These are phyloP conservation scores for Talaromyces piceae DNA, from an alignment of 2,329 filamentous ascomycete species.

Conservation along the genomic window DNA sequence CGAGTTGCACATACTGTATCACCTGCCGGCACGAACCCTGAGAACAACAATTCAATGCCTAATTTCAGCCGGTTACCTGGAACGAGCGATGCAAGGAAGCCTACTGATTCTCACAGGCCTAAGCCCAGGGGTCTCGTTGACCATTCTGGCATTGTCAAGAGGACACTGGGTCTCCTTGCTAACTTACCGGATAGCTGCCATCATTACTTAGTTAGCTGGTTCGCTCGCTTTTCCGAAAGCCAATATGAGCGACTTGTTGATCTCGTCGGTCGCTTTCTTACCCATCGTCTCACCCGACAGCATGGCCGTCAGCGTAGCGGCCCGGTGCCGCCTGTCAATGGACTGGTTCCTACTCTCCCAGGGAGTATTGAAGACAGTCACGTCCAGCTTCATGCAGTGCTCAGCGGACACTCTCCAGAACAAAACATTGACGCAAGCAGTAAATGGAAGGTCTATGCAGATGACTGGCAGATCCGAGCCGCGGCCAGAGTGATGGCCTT, in stretches of 20 bases:
- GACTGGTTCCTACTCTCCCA: slow-evolving; percentile 66
- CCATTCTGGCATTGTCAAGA: slow-evolving; percentile 78
- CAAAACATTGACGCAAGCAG: slow-evolving; percentile 24
- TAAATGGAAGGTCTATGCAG: slow-evolving; percentile 52
- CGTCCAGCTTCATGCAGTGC: slow-evolving; percentile 68
- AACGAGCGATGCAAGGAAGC: slow-evolving; percentile 15
- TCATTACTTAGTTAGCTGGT: slow-evolving; percentile 69
- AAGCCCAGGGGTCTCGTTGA: slow-evolving; percentile 48
- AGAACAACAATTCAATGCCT: not conserved
- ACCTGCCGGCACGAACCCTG: not conserved
- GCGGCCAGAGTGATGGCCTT: slow-evolving; percentile 73
- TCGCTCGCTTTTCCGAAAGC: slow-evolving; percentile 59
- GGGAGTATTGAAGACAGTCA: slow-evolving; percentile 48
- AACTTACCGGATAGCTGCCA: slow-evolving; percentile 71
- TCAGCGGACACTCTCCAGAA: slow-evolving; percentile 27
- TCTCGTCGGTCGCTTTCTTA: slow-evolving; percentile 68
- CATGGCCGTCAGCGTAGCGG: slow-evolving; percentile 58
- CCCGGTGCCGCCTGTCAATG: slow-evolving; percentile 49
- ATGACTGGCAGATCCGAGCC: slow-evolving; percentile 85
- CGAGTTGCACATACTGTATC: slow-evolving; percentile 12
- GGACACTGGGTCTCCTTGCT: slow-evolving; percentile 70
- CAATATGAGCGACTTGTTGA: slow-evolving; percentile 71
- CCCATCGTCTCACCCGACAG: slow-evolving; percentile 67
- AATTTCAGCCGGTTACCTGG: slow-evolving; percentile 10
- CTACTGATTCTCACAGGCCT: slow-evolving; percentile 15